These are phyloP conservation scores for Firmiana major DNA, from an alignment of 345 rosid genomes.

Conservation along the genomic window DNA sequence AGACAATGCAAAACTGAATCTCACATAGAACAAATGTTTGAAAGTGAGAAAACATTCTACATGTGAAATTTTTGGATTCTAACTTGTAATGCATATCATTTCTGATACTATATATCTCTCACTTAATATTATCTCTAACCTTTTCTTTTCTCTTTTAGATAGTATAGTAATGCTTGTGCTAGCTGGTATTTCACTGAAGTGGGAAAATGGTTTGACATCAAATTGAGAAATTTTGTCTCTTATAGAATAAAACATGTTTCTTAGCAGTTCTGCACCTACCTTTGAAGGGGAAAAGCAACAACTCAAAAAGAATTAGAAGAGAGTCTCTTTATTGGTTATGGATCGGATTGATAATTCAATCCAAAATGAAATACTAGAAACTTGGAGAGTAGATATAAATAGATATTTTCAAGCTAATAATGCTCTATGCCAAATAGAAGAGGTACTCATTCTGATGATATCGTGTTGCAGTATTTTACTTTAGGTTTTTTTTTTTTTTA, in stretches of 20 bases:
- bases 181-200: neutral
- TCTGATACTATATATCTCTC: neutral
- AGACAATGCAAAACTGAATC: no score
- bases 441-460: constrained; percentile 23
- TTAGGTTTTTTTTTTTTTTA: neutral
- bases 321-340: constrained; percentile 22
- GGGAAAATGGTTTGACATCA: neutral
- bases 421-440: constrained; percentile 48
- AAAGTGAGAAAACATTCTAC: neutral
- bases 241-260: neutral
- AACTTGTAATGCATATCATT: neutral
- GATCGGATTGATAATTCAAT: constrained; percentile 35
- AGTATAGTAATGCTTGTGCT: neutral
- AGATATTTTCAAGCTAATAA: constrained; percentile 40
- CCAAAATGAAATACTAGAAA: constrained; percentile 41
- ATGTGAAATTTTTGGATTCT: neutral
- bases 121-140: neutral
- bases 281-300: neutral
- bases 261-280: constrained; percentile 1
- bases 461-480: neutral
- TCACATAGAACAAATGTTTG: no score
- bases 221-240: neutral
- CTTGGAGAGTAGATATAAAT: constrained; percentile 39
- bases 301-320: neutral
- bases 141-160: neutral